Conservation (phyloP, 1,139 yeast genomes). For the Arxiozyma telluris region DNA sequence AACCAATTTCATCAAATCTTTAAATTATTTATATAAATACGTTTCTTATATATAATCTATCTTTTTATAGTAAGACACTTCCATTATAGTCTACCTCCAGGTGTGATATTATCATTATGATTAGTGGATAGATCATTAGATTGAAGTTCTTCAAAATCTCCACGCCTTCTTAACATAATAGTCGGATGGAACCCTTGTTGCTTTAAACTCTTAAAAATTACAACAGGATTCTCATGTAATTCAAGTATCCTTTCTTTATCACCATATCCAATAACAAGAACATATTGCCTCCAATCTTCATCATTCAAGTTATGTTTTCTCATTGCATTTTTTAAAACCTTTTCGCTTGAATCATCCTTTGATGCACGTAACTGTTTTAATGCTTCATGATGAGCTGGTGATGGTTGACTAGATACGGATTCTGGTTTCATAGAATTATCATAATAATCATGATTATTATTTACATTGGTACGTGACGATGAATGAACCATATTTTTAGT, state of each 20-base stretch:
- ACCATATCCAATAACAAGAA: conserved; percentile 81
- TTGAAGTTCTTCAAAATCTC: conserved; percentile 35
- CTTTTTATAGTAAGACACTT: background rate
- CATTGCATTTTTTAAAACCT: conserved; percentile 83
- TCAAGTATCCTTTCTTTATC: conserved; percentile 81
- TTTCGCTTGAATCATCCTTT: conserved; percentile 86
- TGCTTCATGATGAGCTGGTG: background rate
- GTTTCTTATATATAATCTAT: background rate
- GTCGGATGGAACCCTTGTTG: conserved; percentile 87
- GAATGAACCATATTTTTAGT: background rate
- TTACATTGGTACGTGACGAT: background rate
- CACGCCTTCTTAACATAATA: conserved; percentile 82
- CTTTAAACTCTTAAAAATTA: conserved; percentile 77
- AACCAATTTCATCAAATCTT: background rate
- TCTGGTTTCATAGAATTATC: background rate
- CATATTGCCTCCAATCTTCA: conserved; percentile 84
- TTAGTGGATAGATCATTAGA: background rate
- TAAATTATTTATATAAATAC: background rate
- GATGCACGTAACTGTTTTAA: conserved; percentile 80
- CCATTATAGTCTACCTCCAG: conserved; percentile 10
- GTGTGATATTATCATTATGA: conserved; percentile 3
- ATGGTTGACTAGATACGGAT: background rate
- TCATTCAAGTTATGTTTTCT: conserved; percentile 71
- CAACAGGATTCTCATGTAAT: conserved; percentile 80
- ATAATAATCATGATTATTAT: background rate